Evolutionary conservation across 2,329 filamentous ascomycete species (phyloP).

Genomic region (Fusarium goolgardi): DNA sequence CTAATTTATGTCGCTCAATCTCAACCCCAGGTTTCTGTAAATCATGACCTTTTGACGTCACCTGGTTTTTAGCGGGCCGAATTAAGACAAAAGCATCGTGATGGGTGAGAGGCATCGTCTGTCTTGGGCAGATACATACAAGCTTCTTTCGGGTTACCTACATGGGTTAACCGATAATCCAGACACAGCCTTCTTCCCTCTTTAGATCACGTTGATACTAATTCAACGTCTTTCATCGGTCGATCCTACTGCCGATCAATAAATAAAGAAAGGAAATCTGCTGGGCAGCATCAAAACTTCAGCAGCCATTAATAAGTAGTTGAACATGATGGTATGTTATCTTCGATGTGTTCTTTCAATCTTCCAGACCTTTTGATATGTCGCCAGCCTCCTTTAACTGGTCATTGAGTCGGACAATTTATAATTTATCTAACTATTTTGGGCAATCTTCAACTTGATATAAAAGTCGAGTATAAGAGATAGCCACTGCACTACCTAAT

Average conservation of each 20-base stretch:
- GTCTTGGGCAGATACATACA: background rate
- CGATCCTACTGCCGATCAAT: background rate
- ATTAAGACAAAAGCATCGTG: slow-evolving; percentile 15
- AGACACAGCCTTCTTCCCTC: background rate
- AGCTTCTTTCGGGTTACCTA: slow-evolving; percentile 11
- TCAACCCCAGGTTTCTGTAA: slow-evolving; percentile 17
- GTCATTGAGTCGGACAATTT: slow-evolving; percentile 13
- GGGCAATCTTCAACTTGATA: background rate
- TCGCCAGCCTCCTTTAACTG: background rate
- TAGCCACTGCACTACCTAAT: background rate
- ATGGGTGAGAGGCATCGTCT: background rate
- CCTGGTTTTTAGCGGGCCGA: slow-evolving; percentile 26
- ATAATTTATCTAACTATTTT: background rate
- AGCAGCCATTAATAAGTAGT: background rate
- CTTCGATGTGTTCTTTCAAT: background rate
- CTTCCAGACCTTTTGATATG: background rate
- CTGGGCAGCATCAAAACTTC: background rate
- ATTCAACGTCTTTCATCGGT: background rate
- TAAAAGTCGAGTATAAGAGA: background rate
- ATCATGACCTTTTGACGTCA: slow-evolving; percentile 39
- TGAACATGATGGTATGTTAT: background rate
- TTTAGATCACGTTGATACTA: background rate
- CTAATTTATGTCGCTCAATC: background rate
- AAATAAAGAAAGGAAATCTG: background rate
- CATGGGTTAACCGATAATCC: background rate